phyloP scores from a whole-genome alignment of 495 filamentous ascomycete species.

The Apodospora peruviana region DNA sequence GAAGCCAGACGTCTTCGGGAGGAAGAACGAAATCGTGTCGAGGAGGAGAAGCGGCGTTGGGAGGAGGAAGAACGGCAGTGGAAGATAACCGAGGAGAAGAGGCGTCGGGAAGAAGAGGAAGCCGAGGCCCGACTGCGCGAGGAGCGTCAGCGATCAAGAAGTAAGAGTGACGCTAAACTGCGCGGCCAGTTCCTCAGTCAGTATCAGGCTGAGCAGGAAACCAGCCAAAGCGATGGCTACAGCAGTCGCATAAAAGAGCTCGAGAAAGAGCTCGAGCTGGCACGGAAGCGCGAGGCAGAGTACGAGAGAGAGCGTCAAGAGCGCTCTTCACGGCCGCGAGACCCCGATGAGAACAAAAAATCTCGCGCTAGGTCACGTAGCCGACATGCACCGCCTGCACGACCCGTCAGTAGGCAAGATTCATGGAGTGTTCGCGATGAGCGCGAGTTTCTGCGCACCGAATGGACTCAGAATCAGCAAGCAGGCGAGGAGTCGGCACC shows the following conservation, averaged over 20 bases:
- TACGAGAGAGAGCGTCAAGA: slow-evolving; percentile 79
- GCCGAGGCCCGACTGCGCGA: slow-evolving; percentile 59
- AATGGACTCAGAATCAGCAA: slow-evolving; percentile 58
- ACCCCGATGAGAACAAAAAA: slow-evolving; percentile 33
- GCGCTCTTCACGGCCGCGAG: slow-evolving; percentile 28
- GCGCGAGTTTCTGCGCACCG: slow-evolving; percentile 62
- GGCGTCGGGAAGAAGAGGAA: slow-evolving; percentile 68
- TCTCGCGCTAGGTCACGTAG: slow-evolving; percentile 34
- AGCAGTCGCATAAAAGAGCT: slow-evolving; percentile 66
- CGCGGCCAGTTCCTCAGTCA: slow-evolving; percentile 82
- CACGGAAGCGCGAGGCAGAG: slow-evolving; percentile 76
- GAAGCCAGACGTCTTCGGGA: slow-evolving; percentile 64
- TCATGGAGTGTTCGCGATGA: slow-evolving; percentile 67
- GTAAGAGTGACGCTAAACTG: slow-evolving; percentile 58
- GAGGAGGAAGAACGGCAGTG: slow-evolving; percentile 78
- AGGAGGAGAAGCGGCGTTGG: slow-evolving; percentile 77
- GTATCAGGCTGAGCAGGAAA: slow-evolving; percentile 62
- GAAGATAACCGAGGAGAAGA: slow-evolving; percentile 73
- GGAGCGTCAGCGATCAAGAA: slow-evolving; percentile 58
- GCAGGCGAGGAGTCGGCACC: slow-evolving; percentile 17
- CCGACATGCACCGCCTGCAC: slow-evolving; percentile 32
- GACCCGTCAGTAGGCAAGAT: slow-evolving; percentile 54
- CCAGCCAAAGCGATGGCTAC: slow-evolving; percentile 27
- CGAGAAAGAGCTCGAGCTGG: slow-evolving; percentile 77
- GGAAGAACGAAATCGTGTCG: slow-evolving; percentile 60